Evolutionary conservation across 2,329 filamentous ascomycete species (phyloP).

Genomic region (Calonectria ilicicola): DNA sequence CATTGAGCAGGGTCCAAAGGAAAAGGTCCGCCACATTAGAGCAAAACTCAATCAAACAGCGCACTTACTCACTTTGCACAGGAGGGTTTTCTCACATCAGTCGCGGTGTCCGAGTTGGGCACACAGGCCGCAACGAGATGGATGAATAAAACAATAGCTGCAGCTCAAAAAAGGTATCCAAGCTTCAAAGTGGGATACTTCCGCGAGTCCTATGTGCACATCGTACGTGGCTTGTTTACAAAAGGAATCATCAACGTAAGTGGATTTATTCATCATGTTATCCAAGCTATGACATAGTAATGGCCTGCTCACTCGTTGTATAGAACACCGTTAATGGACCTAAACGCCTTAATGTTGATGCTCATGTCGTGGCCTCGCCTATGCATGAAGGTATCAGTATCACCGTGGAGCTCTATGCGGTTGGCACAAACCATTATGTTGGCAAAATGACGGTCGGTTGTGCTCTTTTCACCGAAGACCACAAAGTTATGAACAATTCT

Average conservation of each 20-base stretch:
- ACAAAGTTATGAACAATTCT: background rate
- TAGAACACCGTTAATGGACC: constrained; percentile 42
- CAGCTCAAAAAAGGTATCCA: background rate
- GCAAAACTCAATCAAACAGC: background rate
- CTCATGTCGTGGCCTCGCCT: constrained; percentile 11
- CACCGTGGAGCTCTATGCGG: constrained; percentile 35
- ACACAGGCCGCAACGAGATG: constrained; percentile 8
- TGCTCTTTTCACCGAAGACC: background rate
- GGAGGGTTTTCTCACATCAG: constrained; percentile 1
- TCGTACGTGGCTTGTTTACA: background rate
- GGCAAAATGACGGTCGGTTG: background rate
- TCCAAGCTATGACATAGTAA: background rate
- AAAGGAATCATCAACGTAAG: constrained; percentile 38
- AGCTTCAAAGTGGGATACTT: background rate
- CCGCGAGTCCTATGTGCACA: background rate
- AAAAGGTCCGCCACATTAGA: constrained; percentile 7
- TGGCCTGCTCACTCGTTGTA: background rate
- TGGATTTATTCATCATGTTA: background rate
- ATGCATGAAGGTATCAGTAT: constrained; percentile 7
- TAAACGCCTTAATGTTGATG: constrained; percentile 40
- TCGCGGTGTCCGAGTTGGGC: constrained; percentile 3
- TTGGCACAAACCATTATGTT: constrained; percentile 28
- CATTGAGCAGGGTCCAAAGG: background rate
- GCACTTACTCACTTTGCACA: background rate
- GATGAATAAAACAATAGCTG: background rate